Evolutionary conservation across 441 rosid species (phyloP), one percentile per base, ranked within the genome.

Genomic region (Populus trichocarpa): DNA sequence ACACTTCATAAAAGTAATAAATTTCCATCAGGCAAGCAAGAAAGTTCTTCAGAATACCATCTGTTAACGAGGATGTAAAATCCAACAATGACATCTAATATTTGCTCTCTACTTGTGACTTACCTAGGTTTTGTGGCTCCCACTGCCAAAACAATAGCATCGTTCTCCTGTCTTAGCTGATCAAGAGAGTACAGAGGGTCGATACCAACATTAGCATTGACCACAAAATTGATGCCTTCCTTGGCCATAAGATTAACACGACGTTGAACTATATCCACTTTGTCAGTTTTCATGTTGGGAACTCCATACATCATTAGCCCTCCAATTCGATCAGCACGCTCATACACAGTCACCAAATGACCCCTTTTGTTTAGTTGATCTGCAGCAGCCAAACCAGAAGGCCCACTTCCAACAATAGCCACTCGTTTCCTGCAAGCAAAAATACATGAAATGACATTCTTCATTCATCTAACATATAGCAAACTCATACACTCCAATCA

Each of bases 251-350:
- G 96, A 83, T 91, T 83, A 77, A 93, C 98, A 66, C 99, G 95
- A 14, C 99, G 90, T 80, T 95, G 99, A 80, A 97, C 97, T 12
- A 95, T 85, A 84, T 91, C 95, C 57, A 92, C 78, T 87, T 97
- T 97, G 90, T 92, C 99, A 63, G 99, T 20, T 87, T 97, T 97
- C 99, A 97, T 97, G 92, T 97, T 97, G 61, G 99, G 99, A 74
- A 97, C 99, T 61, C 99, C 99, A 82, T 97, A 97, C 99, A 97
- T 95, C 99, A 97, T 95, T 50, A 97, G 97, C 70, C 99, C 99
- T 71, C 99, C 99, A 77, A 97, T 90, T 81, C 98, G 87, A 83
- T 97, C 99, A 33, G 99, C 85, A 38, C 99, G 98, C 79, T 97
- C 99, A 75, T 92, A 97, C 32, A 97, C 96, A 3, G 98, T 92